Conservation (phyloP, 2,329 filamentous ascomycete genomes). For the Phaeosphaeriaceae sp. region DNA sequence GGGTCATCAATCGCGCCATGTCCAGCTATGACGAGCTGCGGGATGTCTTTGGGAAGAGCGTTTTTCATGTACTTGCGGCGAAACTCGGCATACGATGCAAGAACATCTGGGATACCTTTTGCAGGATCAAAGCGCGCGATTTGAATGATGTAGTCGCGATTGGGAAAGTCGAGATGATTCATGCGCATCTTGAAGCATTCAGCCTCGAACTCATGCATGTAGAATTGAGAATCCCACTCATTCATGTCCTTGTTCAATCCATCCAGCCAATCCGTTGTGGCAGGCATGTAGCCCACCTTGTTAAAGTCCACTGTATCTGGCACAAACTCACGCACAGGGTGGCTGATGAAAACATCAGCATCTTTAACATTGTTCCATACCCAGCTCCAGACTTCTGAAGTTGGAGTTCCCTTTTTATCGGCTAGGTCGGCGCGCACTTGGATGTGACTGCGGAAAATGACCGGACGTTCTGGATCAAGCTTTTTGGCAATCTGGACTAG, state of each 20-base stretch:
- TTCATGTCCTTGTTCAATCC: slow-evolving; percentile 78
- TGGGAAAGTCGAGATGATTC: slow-evolving; percentile 63
- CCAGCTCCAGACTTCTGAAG: slow-evolving; percentile 76
- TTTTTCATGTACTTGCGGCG: slow-evolving; percentile 65
- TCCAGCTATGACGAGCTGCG: slow-evolving; percentile 80
- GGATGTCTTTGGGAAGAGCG: slow-evolving; percentile 58
- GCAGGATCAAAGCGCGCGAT: slow-evolving; percentile 83
- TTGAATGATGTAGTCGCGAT: slow-evolving; percentile 76
- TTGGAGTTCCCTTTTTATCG: slow-evolving; percentile 66
- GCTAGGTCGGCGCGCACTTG: slow-evolving; percentile 79
- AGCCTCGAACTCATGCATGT: slow-evolving; percentile 73
- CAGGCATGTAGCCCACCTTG: slow-evolving; percentile 77
- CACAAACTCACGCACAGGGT: slow-evolving; percentile 78
- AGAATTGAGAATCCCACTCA: slow-evolving; percentile 74
- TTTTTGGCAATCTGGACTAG: slow-evolving; percentile 78
- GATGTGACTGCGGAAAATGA: slow-evolving; percentile 83
- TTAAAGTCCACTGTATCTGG: slow-evolving; percentile 69
- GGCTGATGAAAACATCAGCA: slow-evolving; percentile 81
- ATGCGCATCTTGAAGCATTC: slow-evolving; percentile 59
- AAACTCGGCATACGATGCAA: slow-evolving; percentile 77
- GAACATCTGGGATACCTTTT: slow-evolving; percentile 79
- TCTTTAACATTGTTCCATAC: slow-evolving; percentile 74
- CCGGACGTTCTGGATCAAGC: slow-evolving; percentile 72
- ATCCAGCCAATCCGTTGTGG: slow-evolving; percentile 84
- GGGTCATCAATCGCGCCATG: slow-evolving; percentile 84